Evolutionary conservation across 805 yeast species (phyloP), one percentile per base, ranked within the genome.

Genomic region (Torulaspora indica): DNA sequence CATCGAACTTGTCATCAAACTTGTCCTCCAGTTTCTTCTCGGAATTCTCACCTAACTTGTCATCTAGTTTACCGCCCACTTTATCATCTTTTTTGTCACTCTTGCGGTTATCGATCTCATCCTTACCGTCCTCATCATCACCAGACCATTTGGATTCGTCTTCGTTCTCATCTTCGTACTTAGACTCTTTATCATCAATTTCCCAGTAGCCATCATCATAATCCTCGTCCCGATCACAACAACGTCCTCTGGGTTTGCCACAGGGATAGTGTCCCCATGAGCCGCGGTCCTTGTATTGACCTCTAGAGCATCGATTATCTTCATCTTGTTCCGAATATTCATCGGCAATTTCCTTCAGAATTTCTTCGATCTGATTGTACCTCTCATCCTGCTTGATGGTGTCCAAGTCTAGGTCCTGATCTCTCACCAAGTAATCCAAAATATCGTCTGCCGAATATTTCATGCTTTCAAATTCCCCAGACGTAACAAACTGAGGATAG

Each of bases 401-500:
- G 15, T 47, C 43, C 12, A 41, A 23, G 24, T 39, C 45, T 8
- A 40, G 13, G 23, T 29, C 30, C 10, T 34, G 40, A 14, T 45
- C 48, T 9, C 32, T 40, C 6, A 42, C 31, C 20, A 51, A 18
- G n/a, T 49, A 41, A 18, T 40, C 47, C 20, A 47, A 18, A 4
- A 47, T 23, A 18, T 47, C 48, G 12, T 38, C 42, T 12, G 50
- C 43, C 8, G 47, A 41, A 23, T 41, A 42, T 27, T 35, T 40
- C 27, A 44, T 31, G 22, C 40, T 46, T 22, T 48, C 52, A 23
- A 56, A 58, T 32, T 58, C 60, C 12, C 47, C 53, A 3, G 48
- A 28, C 17, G 53, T 59, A 22, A 59, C 49, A 45, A 60, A 60
- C 42, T 58, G 58, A 15, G 63, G 65, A 31, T 54, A 27, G 6